Evolutionary conservation across 2,329 filamentous ascomycete genomes (phyloP).

Genomic region (Fusarium lyarnte): DNA sequence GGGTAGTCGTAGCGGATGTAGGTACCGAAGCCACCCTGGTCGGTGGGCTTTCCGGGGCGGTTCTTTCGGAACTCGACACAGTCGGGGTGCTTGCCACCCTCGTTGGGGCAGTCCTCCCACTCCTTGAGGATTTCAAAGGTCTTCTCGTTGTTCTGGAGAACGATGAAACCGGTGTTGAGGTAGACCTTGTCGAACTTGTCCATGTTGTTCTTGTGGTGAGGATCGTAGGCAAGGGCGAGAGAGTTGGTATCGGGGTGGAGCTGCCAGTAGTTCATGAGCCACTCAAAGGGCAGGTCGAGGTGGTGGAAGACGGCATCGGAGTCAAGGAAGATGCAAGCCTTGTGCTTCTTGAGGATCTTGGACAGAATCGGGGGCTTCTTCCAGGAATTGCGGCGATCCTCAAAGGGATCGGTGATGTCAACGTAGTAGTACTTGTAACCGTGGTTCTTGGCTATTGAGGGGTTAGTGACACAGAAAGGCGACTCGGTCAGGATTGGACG

Average conservation of each 20-base stretch:
- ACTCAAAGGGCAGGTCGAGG: constrained; percentile 57
- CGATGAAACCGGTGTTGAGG: constrained; percentile 64
- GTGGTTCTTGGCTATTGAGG: constrained; percentile 53
- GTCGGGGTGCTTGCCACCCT: constrained; percentile 50
- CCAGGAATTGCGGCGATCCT: constrained; percentile 57
- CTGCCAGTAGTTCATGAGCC: constrained; percentile 59
- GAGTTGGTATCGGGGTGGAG: constrained; percentile 52
- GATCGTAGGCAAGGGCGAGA: constrained; percentile 54
- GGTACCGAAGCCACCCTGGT: constrained; percentile 57
- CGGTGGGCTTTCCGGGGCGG: constrained; percentile 51
- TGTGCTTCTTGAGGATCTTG: constrained; percentile 55
- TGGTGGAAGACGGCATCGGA: constrained; percentile 57
- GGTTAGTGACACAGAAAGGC: constrained; percentile 28
- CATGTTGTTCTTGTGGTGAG: constrained; percentile 50
- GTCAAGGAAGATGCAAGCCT: constrained; percentile 56
- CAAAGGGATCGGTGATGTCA: constrained; percentile 48
- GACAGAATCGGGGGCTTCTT: constrained; percentile 56
- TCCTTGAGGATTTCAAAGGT: constrained; percentile 60
- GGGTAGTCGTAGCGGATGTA: constrained; percentile 55
- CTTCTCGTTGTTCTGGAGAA: constrained; percentile 60
- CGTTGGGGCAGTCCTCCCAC: constrained; percentile 56
- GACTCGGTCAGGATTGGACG: background rate
- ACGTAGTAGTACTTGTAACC: constrained; percentile 60
- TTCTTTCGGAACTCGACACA: constrained; percentile 52
- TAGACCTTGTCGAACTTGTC: constrained; percentile 53